Evolutionary conservation across 176 grass and related monocot species (phyloP).

Genomic region (Zea mays): Zm-B73-REFERENCE-NAM-5.0 NC_050103.1:181295001-181295500

Average conservation of each 20-base stretch:
- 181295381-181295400: slow-evolving; percentile 23
- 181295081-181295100: background rate
- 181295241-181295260: slow-evolving; percentile 99
- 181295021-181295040: slow-evolving; percentile 85
- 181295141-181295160: slow-evolving; percentile 9
- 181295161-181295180: slow-evolving; percentile 25
- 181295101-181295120: slow-evolving; percentile 7
- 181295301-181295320: slow-evolving; percentile 57
- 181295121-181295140: background rate
- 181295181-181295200: slow-evolving; percentile 19
- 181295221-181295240: slow-evolving; percentile 66
- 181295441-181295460: slow-evolving; percentile 98
- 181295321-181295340: slow-evolving; percentile 18
- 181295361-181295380: background rate
- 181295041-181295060: slow-evolving; percentile 40
- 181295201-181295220: background rate
- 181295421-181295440: slow-evolving; percentile 91
- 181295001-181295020: slow-evolving; percentile 96
- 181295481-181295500: slow-evolving; percentile 22
- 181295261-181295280: slow-evolving; percentile 98
- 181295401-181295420: slow-evolving; percentile 35
- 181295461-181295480: slow-evolving; percentile 95
- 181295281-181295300: slow-evolving; percentile 98
- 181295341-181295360: background rate
- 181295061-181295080: slow-evolving; percentile 23